A percentile compares a stretch with the other conserved stretches of the same genome.
Conservation (phyloP, 345 rosid species). For the Dimocarpus longan region DNA sequence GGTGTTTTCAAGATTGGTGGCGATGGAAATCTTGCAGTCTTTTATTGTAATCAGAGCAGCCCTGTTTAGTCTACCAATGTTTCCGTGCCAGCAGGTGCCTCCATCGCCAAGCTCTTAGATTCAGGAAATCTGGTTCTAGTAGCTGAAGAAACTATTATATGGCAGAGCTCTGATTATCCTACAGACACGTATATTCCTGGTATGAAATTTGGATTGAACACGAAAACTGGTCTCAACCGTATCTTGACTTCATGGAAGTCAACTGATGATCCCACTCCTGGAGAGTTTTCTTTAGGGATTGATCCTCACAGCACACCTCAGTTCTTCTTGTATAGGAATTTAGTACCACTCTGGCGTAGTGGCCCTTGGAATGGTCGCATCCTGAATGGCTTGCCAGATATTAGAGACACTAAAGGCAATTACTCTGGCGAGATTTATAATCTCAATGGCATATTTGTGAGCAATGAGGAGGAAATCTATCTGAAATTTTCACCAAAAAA, state of each 20-base stretch:
- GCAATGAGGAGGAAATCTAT: background rate
- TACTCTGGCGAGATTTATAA: too few relatives aligned
- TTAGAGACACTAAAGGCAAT: too few relatives aligned
- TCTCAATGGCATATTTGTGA: background rate
- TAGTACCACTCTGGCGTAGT: conserved; percentile 39
- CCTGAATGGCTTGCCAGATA: conserved; percentile 70
- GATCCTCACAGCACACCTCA: conserved; percentile 52
- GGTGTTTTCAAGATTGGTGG: conserved; percentile 45
- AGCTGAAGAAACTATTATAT: conserved; percentile 34
- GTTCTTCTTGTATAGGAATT: conserved; percentile 39
- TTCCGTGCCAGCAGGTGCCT: conserved; percentile 1
- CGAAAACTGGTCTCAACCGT: conserved; percentile 34
- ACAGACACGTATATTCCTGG: conserved; percentile 63
- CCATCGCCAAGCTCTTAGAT: conserved; percentile 41
- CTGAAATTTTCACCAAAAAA: too few relatives aligned
- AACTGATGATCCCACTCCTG: conserved; percentile 47
- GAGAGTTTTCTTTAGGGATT: conserved; percentile 45
- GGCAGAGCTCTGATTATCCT: conserved; percentile 85
- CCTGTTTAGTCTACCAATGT: conserved; percentile 58
- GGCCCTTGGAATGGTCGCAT: conserved; percentile 67
- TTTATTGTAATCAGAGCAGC: conserved; percentile 12
- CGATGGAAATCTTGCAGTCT: conserved; percentile 44
- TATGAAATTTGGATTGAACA: conserved; percentile 13
- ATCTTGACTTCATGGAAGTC: conserved; percentile 57
- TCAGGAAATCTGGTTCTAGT: conserved; percentile 61